Evolutionary conservation across 73 alveolate species (phyloP).

Genomic region (Tetrahymena malaccensis): DNA sequence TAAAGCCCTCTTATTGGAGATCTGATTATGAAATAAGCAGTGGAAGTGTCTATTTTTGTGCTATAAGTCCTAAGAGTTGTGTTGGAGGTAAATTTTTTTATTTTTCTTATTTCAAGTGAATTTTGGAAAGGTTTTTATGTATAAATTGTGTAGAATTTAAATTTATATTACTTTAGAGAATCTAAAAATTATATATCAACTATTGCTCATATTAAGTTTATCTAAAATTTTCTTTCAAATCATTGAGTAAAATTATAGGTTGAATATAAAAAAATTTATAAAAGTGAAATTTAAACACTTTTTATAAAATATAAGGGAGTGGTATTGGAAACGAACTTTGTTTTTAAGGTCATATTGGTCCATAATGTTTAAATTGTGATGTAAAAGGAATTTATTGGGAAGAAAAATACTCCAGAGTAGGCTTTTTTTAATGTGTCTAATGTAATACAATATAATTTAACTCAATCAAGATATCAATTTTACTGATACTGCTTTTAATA

Average conservation of each 20-base stretch:
- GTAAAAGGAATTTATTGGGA: not conserved
- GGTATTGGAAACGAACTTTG: not conserved
- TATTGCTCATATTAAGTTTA: too few species aligned
- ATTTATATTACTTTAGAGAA: too few species aligned
- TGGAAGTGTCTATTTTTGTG: not conserved
- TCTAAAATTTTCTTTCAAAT: too few species aligned
- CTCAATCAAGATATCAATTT: not conserved
- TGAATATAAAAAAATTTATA: too few species aligned
- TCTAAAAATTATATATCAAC: too few species aligned
- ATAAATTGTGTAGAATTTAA: too few species aligned
- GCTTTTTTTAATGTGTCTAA: not conserved
- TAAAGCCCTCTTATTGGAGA: not conserved
- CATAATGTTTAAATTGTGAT: not conserved
- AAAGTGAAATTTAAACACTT: too few species aligned
- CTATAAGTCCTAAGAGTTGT: not conserved
- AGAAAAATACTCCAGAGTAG: not conserved
- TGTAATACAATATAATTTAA: not conserved
- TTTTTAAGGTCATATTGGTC: not conserved
- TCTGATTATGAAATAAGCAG: not conserved
- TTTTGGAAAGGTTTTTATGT: too few species aligned
- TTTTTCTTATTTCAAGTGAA: too few species aligned
- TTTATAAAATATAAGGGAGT: not conserved
- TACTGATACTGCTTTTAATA: not conserved
- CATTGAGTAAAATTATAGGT: too few species aligned
- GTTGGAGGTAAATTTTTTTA: not conserved